phyloP scores from a whole-genome alignment of 2,329 filamentous ascomycete species.

The Incumbomyces lentus region DNA sequence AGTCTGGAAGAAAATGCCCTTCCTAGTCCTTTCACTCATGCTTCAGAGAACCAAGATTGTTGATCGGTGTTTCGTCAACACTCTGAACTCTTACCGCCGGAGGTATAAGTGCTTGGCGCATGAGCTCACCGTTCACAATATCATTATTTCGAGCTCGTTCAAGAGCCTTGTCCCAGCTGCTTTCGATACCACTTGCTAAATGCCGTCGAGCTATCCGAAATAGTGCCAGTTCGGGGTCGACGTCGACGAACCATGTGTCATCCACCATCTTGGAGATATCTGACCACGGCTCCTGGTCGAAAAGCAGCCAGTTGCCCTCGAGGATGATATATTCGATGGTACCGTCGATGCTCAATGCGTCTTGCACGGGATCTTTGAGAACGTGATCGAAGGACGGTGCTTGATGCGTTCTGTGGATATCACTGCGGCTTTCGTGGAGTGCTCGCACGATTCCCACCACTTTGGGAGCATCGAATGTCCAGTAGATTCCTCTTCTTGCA shows the following conservation, averaged over 20 bases:
- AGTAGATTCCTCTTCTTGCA: constrained; percentile 28
- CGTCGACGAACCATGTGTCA: constrained; percentile 33
- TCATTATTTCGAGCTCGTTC: constrained; percentile 32
- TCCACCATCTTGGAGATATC: constrained; percentile 29
- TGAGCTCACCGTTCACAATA: constrained; percentile 24
- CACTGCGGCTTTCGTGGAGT: constrained; percentile 21
- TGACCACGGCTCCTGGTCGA: constrained; percentile 23
- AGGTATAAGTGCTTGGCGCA: no score
- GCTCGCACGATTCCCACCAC: constrained; percentile 23
- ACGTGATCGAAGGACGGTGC: constrained; percentile 29
- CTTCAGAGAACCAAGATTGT: no score
- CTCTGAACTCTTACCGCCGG: no score
- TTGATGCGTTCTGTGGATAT: constrained; percentile 14
- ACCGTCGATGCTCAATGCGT: constrained; percentile 21
- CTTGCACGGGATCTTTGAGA: constrained; percentile 26
- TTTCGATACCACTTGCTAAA: constrained; percentile 33
- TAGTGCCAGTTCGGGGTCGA: constrained; percentile 28
- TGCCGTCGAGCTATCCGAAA: constrained; percentile 32
- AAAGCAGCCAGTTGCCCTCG: constrained; percentile 24
- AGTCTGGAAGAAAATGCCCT: no score
- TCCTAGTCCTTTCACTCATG: no score
- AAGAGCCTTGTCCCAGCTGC: constrained; percentile 26
- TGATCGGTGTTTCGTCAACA: no score
- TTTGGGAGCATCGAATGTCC: constrained; percentile 27
- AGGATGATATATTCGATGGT: constrained; percentile 20